These are phyloP conservation scores for Coniophora puteana DNA, from an alignment of 1,284 basidiomycete genomes.

Conservation along the genomic window DNA sequence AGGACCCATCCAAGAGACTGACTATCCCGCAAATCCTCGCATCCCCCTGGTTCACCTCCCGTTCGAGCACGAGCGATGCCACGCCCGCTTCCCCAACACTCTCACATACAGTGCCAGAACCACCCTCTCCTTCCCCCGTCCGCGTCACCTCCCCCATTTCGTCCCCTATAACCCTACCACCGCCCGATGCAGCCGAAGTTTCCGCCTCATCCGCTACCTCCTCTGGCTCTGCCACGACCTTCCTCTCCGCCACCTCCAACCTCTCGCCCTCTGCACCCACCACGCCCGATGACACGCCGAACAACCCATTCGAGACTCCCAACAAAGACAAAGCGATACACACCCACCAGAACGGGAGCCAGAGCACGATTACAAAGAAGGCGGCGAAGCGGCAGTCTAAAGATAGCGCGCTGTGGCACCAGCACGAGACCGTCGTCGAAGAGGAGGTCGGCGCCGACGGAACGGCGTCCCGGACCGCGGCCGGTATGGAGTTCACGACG, in stretches of 20 bases:
- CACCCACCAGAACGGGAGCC: conserved; percentile 48
- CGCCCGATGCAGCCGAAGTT: conserved; percentile 39
- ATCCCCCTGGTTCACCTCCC: conserved; percentile 85
- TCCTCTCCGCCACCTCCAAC: conserved; percentile 51
- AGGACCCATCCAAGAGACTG: conserved; percentile 73
- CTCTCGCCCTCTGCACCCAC: conserved; percentile 50
- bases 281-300: conserved; percentile 46
- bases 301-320: conserved; percentile 36
- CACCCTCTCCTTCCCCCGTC: conserved; percentile 23
- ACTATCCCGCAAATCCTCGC: conserved; percentile 84
- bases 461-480: too few species aligned
- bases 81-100: conserved; percentile 16
- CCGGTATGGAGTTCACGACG: conserved; percentile 9
- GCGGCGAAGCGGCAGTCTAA: conserved; percentile 7
- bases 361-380: conserved; percentile 40
- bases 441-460: conserved; percentile 30
- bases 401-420: conserved; percentile 8
- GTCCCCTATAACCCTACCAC: conserved; percentile 20
- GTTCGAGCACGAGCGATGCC: conserved; percentile 31
- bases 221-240: conserved; percentile 48
- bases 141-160: conserved; percentile 17
- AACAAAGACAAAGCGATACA: conserved; percentile 20
- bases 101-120: conserved; percentile 23
- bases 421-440: conserved; percentile 45
- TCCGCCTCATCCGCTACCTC: conserved; percentile 35